A percentile compares a stretch with the other conserved stretches of the same genome.
phyloP scores from a whole-genome alignment of 164 flowering plant genomes.

The Magnolia sinica region DNA sequence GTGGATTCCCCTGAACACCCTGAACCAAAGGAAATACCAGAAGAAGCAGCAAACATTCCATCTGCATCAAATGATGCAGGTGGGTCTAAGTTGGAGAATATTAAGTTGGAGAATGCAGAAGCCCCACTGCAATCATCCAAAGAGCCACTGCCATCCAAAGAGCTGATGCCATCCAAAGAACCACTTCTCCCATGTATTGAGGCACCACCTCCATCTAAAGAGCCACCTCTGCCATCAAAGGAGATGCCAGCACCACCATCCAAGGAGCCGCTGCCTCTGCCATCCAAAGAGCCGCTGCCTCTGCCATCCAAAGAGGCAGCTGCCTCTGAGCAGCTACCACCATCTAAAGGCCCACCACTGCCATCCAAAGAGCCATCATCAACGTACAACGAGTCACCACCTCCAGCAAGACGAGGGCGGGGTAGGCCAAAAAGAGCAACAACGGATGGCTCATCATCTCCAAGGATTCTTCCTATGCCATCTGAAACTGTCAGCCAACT shows the following conservation, averaged over 20 bases:
- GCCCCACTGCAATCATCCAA: neutral
- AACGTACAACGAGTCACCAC: slow-evolving; percentile 22
- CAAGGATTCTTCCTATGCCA: neutral
- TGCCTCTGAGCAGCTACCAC: neutral
- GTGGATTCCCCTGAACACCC: slow-evolving; percentile 75
- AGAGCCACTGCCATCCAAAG: neutral
- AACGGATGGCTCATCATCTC: slow-evolving; percentile 27
- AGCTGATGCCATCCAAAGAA: slow-evolving; percentile 29
- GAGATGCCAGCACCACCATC: slow-evolving; percentile 6
- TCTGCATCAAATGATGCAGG: slow-evolving; percentile 22
- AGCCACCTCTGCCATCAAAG: neutral
- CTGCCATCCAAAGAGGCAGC: slow-evolving; percentile 4
- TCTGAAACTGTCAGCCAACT: slow-evolving; percentile 15
- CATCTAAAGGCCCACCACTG: slow-evolving; percentile 11
- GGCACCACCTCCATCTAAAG: neutral
- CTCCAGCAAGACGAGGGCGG: slow-evolving; percentile 75
- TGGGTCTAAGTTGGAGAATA: slow-evolving; percentile 7
- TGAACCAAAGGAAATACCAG: slow-evolving; percentile 37
- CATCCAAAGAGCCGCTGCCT: slow-evolving; percentile 12
- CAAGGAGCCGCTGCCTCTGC: neutral
- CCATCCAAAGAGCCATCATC: slow-evolving; percentile 27
- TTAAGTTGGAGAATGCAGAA: neutral
- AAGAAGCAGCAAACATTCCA: slow-evolving; percentile 23
- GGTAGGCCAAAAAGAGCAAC: slow-evolving; percentile 82
- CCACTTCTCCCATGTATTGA: slow-evolving; percentile 36